Evolutionary conservation across 805 yeast species (phyloP), one percentile per base, ranked within the genome.

Genomic region (Kuraishia piskuri): DNA sequence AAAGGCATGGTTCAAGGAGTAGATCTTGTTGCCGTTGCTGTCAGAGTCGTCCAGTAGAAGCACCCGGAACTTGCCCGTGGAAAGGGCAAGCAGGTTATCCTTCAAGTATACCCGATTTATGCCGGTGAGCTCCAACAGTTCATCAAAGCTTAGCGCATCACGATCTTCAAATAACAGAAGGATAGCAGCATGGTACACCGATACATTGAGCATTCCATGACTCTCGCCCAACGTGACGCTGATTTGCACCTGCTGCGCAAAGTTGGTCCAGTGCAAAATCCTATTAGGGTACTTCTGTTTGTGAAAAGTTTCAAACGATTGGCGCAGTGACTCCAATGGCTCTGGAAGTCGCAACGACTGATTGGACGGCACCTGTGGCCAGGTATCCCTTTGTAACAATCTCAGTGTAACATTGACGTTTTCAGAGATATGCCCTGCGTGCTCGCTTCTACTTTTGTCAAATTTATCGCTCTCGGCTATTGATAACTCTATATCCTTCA

Each of bases 101-200:
- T 31, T 25, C n/a, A 52, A 23, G 21, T 21, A 22, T 22, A n/a
- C 20, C 6, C 17, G 36, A 9, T 46, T 45, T 23, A 52, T 46
- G 17, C 36, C 48, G 20, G 53, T 47, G 22, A 37, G 12, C 6
- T 22, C 31, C 20, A 25, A 10, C 37, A 52, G 23, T 26, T 52
- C 24, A 14, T n/a, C 50, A 19, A 52, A 31, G 7, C 31, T 36
- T 25, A 47, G 19, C 25, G 17, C 19, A 19, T 26, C 50, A n/a
- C 19, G 36, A 19, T 46, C 47, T 20, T 52, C 37, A 22, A 52
- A 52, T 19, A 50, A 46, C 21, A 52, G 22, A 7, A 52, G n/a
- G 7, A 40, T 48, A 17, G 46, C 46, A 2, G 53, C 53, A 19
- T 52, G 50, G 50, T 47, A 48, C 9, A 26, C 7, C 20, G 52